phyloP scores from a whole-genome alignment of 2,329 filamentous ascomycete species.

The Davidsoniella virescens region DNA sequence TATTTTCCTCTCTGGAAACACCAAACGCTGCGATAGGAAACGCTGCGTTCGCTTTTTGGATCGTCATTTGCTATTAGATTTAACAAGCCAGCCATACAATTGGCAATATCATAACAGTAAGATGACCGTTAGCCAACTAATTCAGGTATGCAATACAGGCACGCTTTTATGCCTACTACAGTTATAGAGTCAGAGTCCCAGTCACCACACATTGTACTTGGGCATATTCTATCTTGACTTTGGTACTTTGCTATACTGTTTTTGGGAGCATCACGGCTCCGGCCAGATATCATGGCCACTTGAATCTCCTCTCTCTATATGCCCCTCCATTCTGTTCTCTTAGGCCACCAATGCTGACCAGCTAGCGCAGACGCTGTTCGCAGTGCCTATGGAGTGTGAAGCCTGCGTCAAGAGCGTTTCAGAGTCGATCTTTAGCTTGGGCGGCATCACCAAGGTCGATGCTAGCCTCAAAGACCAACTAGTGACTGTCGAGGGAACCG shows the following conservation, averaged over 20 bases:
- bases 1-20: too few species aligned
- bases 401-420: conserved; percentile 78
- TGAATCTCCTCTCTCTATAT: neutral
- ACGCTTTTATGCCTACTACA: too few species aligned
- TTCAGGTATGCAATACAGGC: conserved; percentile 14
- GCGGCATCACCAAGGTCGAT: conserved; percentile 68
- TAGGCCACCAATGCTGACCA: neutral
- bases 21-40: neutral
- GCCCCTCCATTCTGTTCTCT: too few species aligned
- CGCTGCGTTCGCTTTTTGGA: neutral
- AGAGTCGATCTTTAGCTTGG: conserved; percentile 56
- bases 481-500: conserved; percentile 70
- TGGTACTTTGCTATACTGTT: neutral
- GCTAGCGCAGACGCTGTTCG: conserved; percentile 64
- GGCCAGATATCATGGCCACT: too few species aligned
- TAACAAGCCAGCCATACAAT: neutral
- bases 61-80: neutral
- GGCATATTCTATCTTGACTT: neutral
- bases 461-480: conserved; percentile 71
- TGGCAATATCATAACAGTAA: conserved; percentile 3
- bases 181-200: too few species aligned
- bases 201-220: too few species aligned
- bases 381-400: conserved; percentile 85
- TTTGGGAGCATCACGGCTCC: neutral
- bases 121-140: conserved; percentile 17